Conservation (phyloP, 2,329 filamentous ascomycete species). For the Penicillium sp. region DNA sequence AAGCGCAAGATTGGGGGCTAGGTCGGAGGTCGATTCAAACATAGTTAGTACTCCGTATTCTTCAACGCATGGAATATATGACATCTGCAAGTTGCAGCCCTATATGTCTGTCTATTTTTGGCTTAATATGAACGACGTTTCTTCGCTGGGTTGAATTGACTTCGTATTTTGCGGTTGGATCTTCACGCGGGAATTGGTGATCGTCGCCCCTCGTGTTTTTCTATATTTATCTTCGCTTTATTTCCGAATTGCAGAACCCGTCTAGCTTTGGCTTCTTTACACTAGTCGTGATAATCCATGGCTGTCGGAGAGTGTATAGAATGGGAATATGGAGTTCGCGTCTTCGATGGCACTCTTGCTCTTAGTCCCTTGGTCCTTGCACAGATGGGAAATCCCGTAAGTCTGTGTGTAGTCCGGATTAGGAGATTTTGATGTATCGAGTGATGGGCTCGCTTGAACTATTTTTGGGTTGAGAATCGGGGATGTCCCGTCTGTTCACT, state of each 20-base stretch:
- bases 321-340: not conserved
- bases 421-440: not conserved
- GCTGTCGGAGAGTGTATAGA: not conserved
- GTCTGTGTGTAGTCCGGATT: not conserved
- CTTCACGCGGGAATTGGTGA: not conserved
- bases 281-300: too few species aligned
- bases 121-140: too few species aligned
- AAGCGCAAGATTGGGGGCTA: not conserved
- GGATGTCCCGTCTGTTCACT: not conserved
- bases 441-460: not conserved
- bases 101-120: not conserved
- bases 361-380: not conserved
- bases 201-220: constrained; percentile 3
- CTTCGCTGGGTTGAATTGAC: too few species aligned
- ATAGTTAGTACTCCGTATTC: not conserved
- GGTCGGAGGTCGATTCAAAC: not conserved
- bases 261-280: too few species aligned
- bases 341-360: not conserved
- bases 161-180: not conserved
- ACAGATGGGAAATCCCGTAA: not conserved
- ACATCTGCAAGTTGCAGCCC: not conserved
- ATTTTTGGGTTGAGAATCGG: not conserved
- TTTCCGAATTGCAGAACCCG: not conserved
- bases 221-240: constrained; percentile 3
- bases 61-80: not conserved